Evolutionary conservation across 495 filamentous ascomycete genomes (phyloP), one percentile per base, ranked within the genome.

Genomic region (Lasiosphaeris hirsuta): DNA sequence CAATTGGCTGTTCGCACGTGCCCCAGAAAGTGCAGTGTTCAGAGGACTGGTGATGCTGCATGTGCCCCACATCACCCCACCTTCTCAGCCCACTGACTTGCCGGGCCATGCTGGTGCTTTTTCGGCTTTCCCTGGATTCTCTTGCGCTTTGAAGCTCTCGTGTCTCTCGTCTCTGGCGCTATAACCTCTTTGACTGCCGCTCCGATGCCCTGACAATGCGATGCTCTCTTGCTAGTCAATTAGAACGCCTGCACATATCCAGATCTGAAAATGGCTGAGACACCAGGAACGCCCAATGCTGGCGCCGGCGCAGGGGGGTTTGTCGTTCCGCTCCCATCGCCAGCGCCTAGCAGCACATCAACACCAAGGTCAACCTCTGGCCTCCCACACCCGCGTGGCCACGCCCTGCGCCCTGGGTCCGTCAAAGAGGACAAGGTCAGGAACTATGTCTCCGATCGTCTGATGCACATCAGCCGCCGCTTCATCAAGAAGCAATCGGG

Each of bases 401-500:
- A 79, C 15, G 84, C 90, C 0, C 73, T 95, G 7, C 79, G 77
- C 33, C 72, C 88, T 0, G 92, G 92, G 1, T 88, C 88, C 0
- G 68, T 73, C 7, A 94, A 92, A 67, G 92, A 96, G 69, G 85
- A 84, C 54, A 76, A 80, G n/a, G 81, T 90, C 43, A 83, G 92
- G 57, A 75, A 83, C 33, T 86, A 88, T 71, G 78, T 91, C 3
- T 84, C 89, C 47, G 72, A 78, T 10, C 78, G 73, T 11, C 72
- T 95, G 44, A 63, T 85, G 13, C 71, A 81, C 43, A 82, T 92
- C 37, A 86, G 83, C 42, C 78, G 87, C 4, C 80, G 87, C 39
- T 90, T 85, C 67, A 82, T 88, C 42, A 92, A 92, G 75, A 89
- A 92, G 23, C 23, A 30, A 63, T 81, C 83, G 56, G 84, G 79